phyloP scores from a whole-genome alignment of 2,329 filamentous ascomycete species.

The Aureobasidium sp. region DNA sequence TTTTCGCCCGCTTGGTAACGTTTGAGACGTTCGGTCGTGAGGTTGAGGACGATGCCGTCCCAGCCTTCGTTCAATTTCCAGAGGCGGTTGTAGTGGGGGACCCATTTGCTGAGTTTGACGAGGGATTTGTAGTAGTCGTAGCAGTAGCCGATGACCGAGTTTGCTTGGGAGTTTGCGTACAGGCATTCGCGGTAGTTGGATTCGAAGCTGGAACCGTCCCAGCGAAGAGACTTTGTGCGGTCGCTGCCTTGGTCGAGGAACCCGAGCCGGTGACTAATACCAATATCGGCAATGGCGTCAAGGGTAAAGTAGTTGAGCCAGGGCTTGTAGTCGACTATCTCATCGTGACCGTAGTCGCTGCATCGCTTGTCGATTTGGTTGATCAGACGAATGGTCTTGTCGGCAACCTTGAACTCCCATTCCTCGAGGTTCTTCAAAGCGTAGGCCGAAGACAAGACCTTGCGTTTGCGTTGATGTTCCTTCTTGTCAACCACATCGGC shows the following conservation, averaged over 20 bases:
- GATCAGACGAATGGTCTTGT: constrained; percentile 30
- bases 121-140: constrained; percentile 47
- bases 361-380: constrained; percentile 32
- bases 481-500: constrained; percentile 35
- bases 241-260: constrained; percentile 34
- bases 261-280: constrained; percentile 31
- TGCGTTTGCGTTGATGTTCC: constrained; percentile 35
- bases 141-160: constrained; percentile 45
- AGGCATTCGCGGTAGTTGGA: constrained; percentile 45
- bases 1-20: constrained; percentile 47
- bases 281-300: constrained; percentile 36
- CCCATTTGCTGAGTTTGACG: constrained; percentile 41
- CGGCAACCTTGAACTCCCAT: constrained; percentile 37
- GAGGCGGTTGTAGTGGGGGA: constrained; percentile 40
- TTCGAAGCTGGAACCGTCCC: constrained; percentile 37
- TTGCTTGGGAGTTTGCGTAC: constrained; percentile 45
- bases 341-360: constrained; percentile 19
- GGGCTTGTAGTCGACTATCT: constrained; percentile 10
- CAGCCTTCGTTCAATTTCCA: constrained; percentile 35
- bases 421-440: constrained; percentile 35
- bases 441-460: constrained; percentile 34
- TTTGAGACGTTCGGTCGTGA: constrained; percentile 38
- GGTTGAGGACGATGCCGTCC: constrained; percentile 44
- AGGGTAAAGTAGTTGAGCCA: constrained; percentile 31
- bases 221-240: constrained; percentile 22